Base-by-base conservation (phyloP, 352 stramenopile species). In the Pythium graminicola region DNA sequence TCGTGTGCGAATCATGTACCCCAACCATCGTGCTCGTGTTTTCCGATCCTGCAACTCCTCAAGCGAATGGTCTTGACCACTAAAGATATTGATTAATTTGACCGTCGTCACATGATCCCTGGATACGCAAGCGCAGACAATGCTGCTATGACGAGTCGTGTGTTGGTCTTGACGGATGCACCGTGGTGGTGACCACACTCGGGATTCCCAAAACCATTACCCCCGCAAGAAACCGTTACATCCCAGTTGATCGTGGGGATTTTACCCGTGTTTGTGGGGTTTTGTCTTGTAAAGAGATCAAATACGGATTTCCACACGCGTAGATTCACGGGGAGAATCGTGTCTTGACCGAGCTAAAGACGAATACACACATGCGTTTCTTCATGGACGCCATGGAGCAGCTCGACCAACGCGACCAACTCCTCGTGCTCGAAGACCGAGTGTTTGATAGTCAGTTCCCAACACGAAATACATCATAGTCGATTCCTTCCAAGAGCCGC, bases 71-170 rank as follows among this genome's bases (percentile, higher is more conserved):
- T 32, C 27, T 32, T 29, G 16, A 49, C 49, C 42, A 42, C 36
- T 0, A 57, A 39, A 2, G 24, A 4, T n/a, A 6, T 17, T 36
- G 1, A 42, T 26, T 3, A 57, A 19, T 16, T n/a, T 6, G 9
- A 57, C 38, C 4, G 49, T 49, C 36, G 38, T 49, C n/a, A 57
- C 49, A 31, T 49, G 40, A 39, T 38, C 29, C 1, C 36, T 27
- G 26, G 36, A 26, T 8, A 49, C 31, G 7, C 38, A 2, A 57
- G 11, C 11, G 36, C 38, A 6, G 49, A 57, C 16, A 57, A 23
- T 14, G 38, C 36, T 2, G 33, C 49, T 1, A 31, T 28, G 5
- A 47, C 49, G 6, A 47, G 38, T 23, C 36, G 31, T 19, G 49
- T 27, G 17, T 39, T 24, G 8, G 49, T 42, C n/a, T 23, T 2